These are phyloP conservation scores for Leptographium galeiforme DNA, from an alignment of 2,329 filamentous ascomycete genomes.

Conservation along the genomic window DNA sequence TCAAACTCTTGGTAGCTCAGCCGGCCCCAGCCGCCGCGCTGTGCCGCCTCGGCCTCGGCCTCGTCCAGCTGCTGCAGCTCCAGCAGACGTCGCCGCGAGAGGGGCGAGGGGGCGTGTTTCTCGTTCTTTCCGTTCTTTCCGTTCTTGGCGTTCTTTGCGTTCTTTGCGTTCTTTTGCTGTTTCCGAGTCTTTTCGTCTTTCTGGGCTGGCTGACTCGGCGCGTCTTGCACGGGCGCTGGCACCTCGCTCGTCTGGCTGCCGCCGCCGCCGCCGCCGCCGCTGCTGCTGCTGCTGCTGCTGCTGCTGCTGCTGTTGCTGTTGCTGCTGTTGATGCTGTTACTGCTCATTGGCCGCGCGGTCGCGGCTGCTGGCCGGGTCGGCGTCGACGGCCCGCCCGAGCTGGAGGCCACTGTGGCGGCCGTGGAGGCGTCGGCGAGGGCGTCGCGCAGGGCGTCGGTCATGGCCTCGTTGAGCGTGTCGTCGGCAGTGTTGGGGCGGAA, in stretches of 20 bases:
- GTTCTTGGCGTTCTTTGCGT: too few species aligned
- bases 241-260: too few species aligned
- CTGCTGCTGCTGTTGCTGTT: neutral
- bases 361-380: neutral
- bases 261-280: too few species aligned
- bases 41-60: slow-evolving; percentile 54
- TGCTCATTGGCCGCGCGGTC: too few species aligned
- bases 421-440: slow-evolving; percentile 2
- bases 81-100: slow-evolving; percentile 24
- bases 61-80: slow-evolving; percentile 44
- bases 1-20: slow-evolving; percentile 73
- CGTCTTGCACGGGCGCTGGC: too few species aligned
- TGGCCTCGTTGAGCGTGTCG: neutral
- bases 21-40: slow-evolving; percentile 66
- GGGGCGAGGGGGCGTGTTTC: neutral
- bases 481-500: slow-evolving; percentile 44
- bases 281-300: neutral
- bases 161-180: too few species aligned
- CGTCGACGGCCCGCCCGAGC: slow-evolving; percentile 4
- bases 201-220: too few species aligned
- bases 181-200: too few species aligned
- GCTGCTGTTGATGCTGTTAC: neutral
- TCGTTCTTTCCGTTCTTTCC: too few species aligned
- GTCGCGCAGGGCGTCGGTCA: neutral
- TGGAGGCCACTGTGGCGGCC: slow-evolving; percentile 6